Evolutionary conservation across 1,284 basidiomycete genomes (phyloP).

Genomic region (Prillingera fragicola): DNA sequence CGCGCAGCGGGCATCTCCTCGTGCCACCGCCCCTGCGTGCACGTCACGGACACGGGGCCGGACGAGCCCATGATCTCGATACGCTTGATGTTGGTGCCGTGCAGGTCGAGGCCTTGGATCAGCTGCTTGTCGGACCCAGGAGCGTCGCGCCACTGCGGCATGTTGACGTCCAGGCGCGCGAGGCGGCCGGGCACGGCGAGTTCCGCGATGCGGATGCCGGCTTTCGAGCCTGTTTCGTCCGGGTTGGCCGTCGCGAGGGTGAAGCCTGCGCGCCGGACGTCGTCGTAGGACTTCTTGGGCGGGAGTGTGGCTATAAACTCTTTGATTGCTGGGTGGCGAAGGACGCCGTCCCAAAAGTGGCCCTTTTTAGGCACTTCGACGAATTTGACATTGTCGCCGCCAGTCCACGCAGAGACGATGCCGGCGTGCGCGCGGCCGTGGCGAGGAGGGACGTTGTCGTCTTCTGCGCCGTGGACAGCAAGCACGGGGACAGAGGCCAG

Average conservation of each 20-base stretch:
- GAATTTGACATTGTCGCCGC: slow-evolving; percentile 11
- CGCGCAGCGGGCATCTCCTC: neutral
- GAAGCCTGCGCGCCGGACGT: slow-evolving; percentile 30
- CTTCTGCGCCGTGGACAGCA: slow-evolving; percentile 67
- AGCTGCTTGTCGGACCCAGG: neutral
- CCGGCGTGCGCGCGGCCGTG: slow-evolving; percentile 34
- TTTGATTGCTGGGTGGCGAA: slow-evolving; percentile 35
- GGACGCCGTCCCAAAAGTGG: slow-evolving; percentile 48
- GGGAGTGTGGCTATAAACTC: slow-evolving; percentile 29
- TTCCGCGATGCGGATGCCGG: slow-evolving; percentile 46
- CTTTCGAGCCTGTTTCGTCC: slow-evolving; percentile 43
- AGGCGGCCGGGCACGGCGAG: slow-evolving; percentile 42
- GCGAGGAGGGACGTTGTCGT: slow-evolving; percentile 43
- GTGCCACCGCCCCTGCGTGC: neutral
- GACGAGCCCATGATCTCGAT: slow-evolving; percentile 19
- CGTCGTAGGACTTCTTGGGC: slow-evolving; percentile 14
- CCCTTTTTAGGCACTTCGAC: slow-evolving; percentile 39
- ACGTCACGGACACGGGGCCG: neutral
- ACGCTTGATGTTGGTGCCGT: slow-evolving; percentile 32
- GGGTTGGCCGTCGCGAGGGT: slow-evolving; percentile 48
- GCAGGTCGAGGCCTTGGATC: slow-evolving; percentile 24
- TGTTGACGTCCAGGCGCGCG: slow-evolving; percentile 39
- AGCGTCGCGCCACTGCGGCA: slow-evolving; percentile 27
- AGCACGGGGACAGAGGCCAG: slow-evolving; percentile 60
- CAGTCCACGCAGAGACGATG: slow-evolving; percentile 27